Base-by-base conservation (phyloP, 2,329 filamentous ascomycete species). In the Fusarium miscanthi region DNA sequence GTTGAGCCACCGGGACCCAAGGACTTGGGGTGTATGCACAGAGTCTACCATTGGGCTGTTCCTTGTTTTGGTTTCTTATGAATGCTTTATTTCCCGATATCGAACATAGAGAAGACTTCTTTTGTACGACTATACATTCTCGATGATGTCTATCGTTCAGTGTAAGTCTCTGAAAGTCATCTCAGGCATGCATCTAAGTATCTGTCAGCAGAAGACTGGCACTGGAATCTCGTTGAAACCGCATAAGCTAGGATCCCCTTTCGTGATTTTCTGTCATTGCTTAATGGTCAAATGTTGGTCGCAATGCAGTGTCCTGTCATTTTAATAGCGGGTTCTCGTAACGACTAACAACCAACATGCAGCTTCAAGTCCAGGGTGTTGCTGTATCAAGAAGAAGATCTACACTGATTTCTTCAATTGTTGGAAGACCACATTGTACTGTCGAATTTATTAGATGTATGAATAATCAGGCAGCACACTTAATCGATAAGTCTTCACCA, bases 21-120 rank as follows among this genome's bases (percentile, higher is more conserved):
- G n/a, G 42, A 52, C 48, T 68, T 40, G 56, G 56, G 42, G 48
- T 37, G 42, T 37, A 42, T 68, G 31, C 8, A 25, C 42, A 25
- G 12, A 51, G 25, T 25, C 9, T n/a, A 37, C 19, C 19, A 51
- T 68, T 43, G 48, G 40, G 10, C 14, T 13, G 3, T 14, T 54
- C 27, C 48, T 46, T 67, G 37, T 14, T 43, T 35, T 10, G 0
- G 8, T 19, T 25, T 16, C 27, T 19, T 31, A 8, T 14, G 17
- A 7, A 16, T 5, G n/a, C 25, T 16, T 52, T 4, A 21, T 25
- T 5, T 12, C 16, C 16, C 2, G 11, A 8, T 11, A 7, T 37
- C 16, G 16, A 16, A 42, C 5, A 21, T 5, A 21, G 8, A 30
- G 16, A 16, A 21, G 21, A 8, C 14, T 2, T 17, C 7, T 25